phyloP scores from a whole-genome alignment of 495 filamentous ascomycete species.

The Emericellopsis terricola region DNA sequence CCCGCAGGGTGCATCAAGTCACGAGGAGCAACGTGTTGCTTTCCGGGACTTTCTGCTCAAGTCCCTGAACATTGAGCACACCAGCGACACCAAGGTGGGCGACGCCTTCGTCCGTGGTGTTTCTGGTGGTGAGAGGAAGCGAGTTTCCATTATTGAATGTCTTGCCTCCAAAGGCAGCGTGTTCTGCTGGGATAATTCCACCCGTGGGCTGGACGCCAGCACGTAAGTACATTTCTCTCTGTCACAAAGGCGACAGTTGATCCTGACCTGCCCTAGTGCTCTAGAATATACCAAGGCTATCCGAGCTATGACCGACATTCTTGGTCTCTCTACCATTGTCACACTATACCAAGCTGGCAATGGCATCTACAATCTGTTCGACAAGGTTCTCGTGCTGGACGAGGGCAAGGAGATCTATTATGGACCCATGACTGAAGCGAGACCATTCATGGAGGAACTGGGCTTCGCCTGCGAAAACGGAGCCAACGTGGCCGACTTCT shows the following conservation, averaged over 20 bases:
- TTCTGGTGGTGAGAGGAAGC: conserved; percentile 34
- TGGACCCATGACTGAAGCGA: conserved; percentile 36
- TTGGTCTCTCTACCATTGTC: conserved; percentile 37
- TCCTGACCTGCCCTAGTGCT: conserved; percentile 7
- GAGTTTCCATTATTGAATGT: conserved; percentile 26
- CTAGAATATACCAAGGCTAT: conserved; percentile 28
- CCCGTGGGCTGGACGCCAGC: conserved; percentile 28
- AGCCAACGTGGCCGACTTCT: conserved; percentile 36
- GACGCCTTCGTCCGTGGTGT: conserved; percentile 54
- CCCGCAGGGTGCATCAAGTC: conserved; percentile 4
- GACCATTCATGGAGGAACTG: conserved; percentile 41
- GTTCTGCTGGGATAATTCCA: conserved; percentile 32
- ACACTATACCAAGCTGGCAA: conserved; percentile 60
- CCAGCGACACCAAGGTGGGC: conserved; percentile 56
- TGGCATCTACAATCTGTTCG: conserved; percentile 48
- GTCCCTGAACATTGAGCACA: conserved; percentile 35
- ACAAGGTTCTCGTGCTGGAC: conserved; percentile 48
- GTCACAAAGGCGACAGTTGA: not conserved
- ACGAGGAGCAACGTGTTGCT: conserved; percentile 7
- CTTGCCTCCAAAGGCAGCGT: conserved; percentile 9
- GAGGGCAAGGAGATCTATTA: conserved; percentile 52
- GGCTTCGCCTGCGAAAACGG: conserved; percentile 12
- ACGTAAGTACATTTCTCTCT: conserved; percentile 6
- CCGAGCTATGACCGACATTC: conserved; percentile 33
- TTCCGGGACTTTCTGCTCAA: conserved; percentile 9